A percentile compares a stretch with the other conserved stretches of the same genome.
Evolutionary conservation across 2,329 filamentous ascomycete species (phyloP).

Genomic region (Fusarium buharicum): DNA sequence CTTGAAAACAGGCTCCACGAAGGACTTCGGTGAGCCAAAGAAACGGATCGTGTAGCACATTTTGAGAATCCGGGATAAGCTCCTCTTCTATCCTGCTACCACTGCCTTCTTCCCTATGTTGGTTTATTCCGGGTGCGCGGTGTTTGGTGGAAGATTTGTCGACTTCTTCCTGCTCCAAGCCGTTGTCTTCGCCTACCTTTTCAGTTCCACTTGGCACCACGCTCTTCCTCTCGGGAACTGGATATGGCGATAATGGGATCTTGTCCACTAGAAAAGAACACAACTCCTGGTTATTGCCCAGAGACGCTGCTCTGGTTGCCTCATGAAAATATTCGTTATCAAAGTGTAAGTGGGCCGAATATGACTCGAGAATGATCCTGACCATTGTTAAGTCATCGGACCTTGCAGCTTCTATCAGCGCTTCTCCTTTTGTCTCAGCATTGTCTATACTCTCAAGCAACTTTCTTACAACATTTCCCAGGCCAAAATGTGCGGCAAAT

Average conservation of each 20-base stretch:
- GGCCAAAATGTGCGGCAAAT: conserved; percentile 8
- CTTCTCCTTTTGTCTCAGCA: background rate
- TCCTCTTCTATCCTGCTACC: too few species aligned
- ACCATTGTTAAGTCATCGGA: background rate
- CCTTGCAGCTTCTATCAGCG: conserved; percentile 2
- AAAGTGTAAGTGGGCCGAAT: background rate
- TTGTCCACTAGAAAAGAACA: background rate
- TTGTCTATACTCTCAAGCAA: background rate
- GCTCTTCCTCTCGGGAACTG: background rate
- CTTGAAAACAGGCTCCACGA: background rate
- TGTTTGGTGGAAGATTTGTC: background rate
- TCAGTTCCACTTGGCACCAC: background rate
- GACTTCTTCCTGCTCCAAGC: background rate
- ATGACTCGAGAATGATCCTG: background rate
- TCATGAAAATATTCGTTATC: background rate
- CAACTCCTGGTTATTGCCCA: background rate
- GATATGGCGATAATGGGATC: background rate
- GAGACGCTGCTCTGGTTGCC: background rate
- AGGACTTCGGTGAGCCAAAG: background rate
- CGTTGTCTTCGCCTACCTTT: background rate
- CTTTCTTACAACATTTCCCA: background rate
- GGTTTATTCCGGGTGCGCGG: background rate
- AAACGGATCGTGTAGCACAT: background rate
- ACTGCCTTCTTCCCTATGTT: too few species aligned
- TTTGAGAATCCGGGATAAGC: background rate